Base-by-base conservation (phyloP, 2,329 filamentous ascomycete species). In the Ophiostoma ulmi region DNA sequence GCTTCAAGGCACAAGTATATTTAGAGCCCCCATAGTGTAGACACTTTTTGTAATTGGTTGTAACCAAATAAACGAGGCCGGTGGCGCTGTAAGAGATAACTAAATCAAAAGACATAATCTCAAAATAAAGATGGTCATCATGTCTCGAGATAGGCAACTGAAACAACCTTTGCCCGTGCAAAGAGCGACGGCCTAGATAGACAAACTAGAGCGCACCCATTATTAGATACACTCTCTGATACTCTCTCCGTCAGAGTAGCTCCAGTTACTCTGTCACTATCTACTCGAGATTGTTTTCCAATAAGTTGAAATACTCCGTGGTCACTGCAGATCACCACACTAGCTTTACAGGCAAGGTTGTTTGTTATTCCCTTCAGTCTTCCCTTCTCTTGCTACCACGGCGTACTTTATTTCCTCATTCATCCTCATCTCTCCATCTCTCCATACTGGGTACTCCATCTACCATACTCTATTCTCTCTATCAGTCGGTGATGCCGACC, bases 361-460 rank as follows among this genome's bases (percentile, higher is more conserved):
- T 58, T 58, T 58, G 52, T 58, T 58, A 22, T 58, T 31, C 52
- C 48, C 44, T n/a, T 48, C n/a, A 6, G 44, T 55, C n/a, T 11
- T 55, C n/a, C 26, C 52, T 26, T 58, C n/a, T 58, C 13, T 11
- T 26, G n/a, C 52, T 22, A n/a, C 52, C 17, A 26, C 52, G 52
- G 52, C 52, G 52, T 58, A 31, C 52, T 58, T 58, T 58, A 58
- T 58, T 58, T 58, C 52, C 52, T 58, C 52, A 58, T 58, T 26
- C 52, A 58, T 31, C 52, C n/a, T 26, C 52, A 31, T 26, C 52
- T 17, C 14, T 26, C 14, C 52, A 58, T 58, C n/a, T 26, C 52
- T 5, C 44, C 44, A 48, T 48, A 48, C 5, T 7, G 17, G 7
- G 17, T 20, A 20, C 44, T 48, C 44, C 31, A 31, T 31, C 31